phyloP scores from a whole-genome alignment of 371 early-diverging fungal genomes.

The Catenaria anguillulae region DNA sequence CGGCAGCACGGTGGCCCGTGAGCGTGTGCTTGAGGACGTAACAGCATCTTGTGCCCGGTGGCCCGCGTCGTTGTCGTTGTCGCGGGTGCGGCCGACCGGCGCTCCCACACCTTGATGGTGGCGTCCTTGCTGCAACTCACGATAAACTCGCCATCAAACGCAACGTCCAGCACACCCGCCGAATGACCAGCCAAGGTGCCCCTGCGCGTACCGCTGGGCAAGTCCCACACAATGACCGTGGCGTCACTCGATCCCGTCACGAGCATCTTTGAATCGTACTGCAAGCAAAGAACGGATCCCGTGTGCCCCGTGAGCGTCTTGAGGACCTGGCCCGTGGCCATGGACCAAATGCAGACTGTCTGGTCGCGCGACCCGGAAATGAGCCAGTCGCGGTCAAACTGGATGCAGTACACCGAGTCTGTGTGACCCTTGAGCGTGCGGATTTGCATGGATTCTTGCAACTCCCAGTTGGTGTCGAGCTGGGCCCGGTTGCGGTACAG shows the following conservation, averaged over 20 bases:
- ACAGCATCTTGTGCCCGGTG: too few species aligned
- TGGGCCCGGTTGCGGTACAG: constrained; percentile 34
- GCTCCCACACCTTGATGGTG: constrained; percentile 67
- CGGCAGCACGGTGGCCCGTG: constrained; percentile 66
- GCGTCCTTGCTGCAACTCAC: constrained; percentile 86
- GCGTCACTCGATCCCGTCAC: constrained; percentile 85
- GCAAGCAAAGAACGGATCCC: constrained; percentile 78
- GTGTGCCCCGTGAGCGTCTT: constrained; percentile 68
- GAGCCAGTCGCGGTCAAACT: constrained; percentile 62
- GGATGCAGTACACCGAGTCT: constrained; percentile 89
- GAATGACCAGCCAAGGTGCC: constrained; percentile 50
- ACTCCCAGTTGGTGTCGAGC: constrained; percentile 36
- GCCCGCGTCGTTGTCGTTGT: too few species aligned
- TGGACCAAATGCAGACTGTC: constrained; percentile 63
- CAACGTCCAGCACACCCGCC: constrained; percentile 59
- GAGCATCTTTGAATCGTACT: constrained; percentile 48
- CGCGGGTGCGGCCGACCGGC: too few species aligned
- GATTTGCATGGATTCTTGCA: constrained; percentile 18
- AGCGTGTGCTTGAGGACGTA: constrained; percentile 37
- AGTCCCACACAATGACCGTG: constrained; percentile 77
- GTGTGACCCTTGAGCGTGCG: constrained; percentile 52
- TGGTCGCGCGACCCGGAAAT: constrained; percentile 88
- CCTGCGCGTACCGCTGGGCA: constrained; percentile 26
- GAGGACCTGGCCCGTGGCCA: constrained; percentile 40
- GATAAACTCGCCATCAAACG: constrained; percentile 55